A percentile compares a stretch with the other conserved stretches of the same genome.
These are phyloP conservation scores for Strombidium stylifer DNA, from an alignment of 73 alveolate species.

Conservation along the genomic window DNA sequence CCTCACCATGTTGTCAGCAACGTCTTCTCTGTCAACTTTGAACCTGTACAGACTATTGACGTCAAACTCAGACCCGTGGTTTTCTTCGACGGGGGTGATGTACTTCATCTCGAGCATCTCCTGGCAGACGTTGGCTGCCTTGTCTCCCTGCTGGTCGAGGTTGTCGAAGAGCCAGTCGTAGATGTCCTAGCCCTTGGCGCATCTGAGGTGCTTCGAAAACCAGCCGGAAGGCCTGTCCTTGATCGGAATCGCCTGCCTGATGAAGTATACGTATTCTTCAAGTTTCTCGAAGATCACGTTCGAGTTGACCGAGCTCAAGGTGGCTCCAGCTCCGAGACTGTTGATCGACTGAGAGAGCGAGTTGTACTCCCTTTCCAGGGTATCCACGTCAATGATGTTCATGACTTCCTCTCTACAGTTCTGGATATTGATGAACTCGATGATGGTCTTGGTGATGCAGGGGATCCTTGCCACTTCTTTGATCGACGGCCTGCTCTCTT, in stretches of 20 bases:
- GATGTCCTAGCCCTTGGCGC: conserved; percentile 52
- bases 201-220: conserved; percentile 47
- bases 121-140: conserved; percentile 33
- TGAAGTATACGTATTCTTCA: conserved; percentile 32
- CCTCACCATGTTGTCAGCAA: conserved; percentile 54
- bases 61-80: conserved; percentile 9
- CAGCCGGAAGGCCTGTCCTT: conserved; percentile 49
- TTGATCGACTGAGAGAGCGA: no score
- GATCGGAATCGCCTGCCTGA: conserved; percentile 40
- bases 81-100: conserved; percentile 31
- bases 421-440: conserved; percentile 52
- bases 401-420: conserved; percentile 63
- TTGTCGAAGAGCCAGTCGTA: conserved; percentile 26
- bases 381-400: conserved; percentile 41
- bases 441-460: conserved; percentile 63
- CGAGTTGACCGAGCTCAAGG: no score
- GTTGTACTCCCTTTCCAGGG: not conserved
- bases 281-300: no score
- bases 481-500: conserved; percentile 84
- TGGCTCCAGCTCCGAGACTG: no score
- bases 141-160: conserved; percentile 6
- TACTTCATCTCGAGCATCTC: conserved; percentile 50
- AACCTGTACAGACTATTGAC: conserved; percentile 17
- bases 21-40: conserved; percentile 58
- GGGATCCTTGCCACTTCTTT: conserved; percentile 81